Percentiles rank a stretch among this genome's conserved stretches.
Evolutionary conservation across 2,329 filamentous ascomycete genomes (phyloP).

Genomic region (Aspergillus sclerotialis): DNA sequence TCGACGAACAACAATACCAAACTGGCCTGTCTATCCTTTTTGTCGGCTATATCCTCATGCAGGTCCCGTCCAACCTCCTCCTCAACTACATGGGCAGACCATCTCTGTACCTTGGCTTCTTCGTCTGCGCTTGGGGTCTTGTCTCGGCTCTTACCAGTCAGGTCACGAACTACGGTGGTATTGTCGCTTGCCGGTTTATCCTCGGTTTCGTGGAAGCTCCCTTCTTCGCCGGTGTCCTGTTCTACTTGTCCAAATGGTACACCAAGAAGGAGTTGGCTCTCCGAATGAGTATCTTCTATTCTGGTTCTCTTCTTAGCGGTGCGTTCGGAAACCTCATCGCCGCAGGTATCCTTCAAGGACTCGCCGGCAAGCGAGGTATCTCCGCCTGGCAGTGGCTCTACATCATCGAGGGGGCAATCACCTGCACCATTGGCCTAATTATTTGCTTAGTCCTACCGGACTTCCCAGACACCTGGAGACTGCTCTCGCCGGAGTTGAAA

Average conservation of each 20-base stretch:
- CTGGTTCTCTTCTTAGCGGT: slow-evolving; percentile 42
- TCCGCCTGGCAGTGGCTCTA: slow-evolving; percentile 36
- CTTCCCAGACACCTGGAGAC: slow-evolving; percentile 40
- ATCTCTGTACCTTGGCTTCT: slow-evolving; percentile 39
- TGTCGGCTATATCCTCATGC: slow-evolving; percentile 32
- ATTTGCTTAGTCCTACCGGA: slow-evolving; percentile 31
- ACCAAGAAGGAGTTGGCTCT: slow-evolving; percentile 46
- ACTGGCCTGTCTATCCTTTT: slow-evolving; percentile 29
- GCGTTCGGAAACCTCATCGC: slow-evolving; percentile 51
- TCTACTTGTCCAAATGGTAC: slow-evolving; percentile 46
- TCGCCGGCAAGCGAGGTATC: slow-evolving; percentile 27
- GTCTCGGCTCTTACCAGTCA: slow-evolving; percentile 40
- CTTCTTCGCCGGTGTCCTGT: slow-evolving; percentile 41
- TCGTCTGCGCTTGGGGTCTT: slow-evolving; percentile 39
- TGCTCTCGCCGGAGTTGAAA: slow-evolving; percentile 39
- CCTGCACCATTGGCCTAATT: slow-evolving; percentile 26
- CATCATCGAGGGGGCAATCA: slow-evolving; percentile 33
- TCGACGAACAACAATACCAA: slow-evolving; percentile 23
- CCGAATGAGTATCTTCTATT: slow-evolving; percentile 48
- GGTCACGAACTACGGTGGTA: slow-evolving; percentile 34
- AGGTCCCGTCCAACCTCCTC: slow-evolving; percentile 42
- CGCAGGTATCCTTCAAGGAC: slow-evolving; percentile 42
- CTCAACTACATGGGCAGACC: slow-evolving; percentile 38
- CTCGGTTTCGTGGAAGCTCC: slow-evolving; percentile 42
- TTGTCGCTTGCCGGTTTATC: slow-evolving; percentile 41